Conservation (phyloP, 345 rosid species). For the Rhodomyrtus tomentosa region DNA sequence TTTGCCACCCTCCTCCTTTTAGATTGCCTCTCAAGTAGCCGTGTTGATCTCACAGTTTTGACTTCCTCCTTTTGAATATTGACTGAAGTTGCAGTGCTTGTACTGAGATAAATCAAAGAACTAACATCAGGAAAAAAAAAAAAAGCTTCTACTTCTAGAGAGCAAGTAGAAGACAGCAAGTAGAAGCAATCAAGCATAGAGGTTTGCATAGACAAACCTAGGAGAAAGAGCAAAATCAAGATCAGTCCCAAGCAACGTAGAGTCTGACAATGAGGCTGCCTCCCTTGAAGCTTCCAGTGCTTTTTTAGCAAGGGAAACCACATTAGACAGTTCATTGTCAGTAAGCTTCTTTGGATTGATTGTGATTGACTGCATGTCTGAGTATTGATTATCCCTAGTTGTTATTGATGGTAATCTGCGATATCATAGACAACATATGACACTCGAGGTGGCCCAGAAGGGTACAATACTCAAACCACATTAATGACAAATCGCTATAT, state of each 20-base stretch:
- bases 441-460: neutral
- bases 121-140: constrained; percentile 5
- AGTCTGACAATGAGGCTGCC: constrained; percentile 38
- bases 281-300: constrained; percentile 73
- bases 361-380: constrained; percentile 12
- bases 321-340: constrained; percentile 25
- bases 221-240: constrained; percentile 27
- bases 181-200: neutral
- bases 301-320: constrained; percentile 45
- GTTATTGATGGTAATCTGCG: constrained; percentile 32
- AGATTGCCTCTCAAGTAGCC: constrained; percentile 47
- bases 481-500: neutral
- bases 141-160: neutral
- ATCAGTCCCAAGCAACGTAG: constrained; percentile 12
- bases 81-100: constrained; percentile 25
- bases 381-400: constrained; percentile 17
- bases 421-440: neutral
- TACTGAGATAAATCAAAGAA: constrained; percentile 12
- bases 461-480: neutral
- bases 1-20: constrained; percentile 38
- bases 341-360: constrained; percentile 6
- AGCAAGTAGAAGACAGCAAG: neutral
- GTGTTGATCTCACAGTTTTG: constrained; percentile 48
- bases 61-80: constrained; percentile 18
- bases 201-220: constrained; percentile 29